Conservation (phyloP, 116 monocot species). For the Papilionanthe hybrid region DNA sequence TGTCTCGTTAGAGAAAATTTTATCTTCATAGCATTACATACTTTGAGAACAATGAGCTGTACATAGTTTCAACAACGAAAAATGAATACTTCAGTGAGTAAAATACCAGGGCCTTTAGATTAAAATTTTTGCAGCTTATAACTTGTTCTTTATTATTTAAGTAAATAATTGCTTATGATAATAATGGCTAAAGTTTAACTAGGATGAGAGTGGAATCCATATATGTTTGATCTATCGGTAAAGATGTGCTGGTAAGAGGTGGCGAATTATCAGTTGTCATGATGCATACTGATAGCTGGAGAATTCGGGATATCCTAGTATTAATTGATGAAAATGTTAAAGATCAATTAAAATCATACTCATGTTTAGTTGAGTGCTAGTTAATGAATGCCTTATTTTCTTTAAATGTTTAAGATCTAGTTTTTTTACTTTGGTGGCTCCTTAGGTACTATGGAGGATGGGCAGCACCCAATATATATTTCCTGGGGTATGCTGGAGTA, state of each 20-base stretch:
- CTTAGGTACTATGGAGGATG: constrained; percentile 95
- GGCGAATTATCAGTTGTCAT: neutral
- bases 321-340: neutral
- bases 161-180: neutral
- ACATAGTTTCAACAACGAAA: neutral
- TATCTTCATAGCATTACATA: neutral
- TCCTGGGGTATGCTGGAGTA: constrained; percentile 80
- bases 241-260: neutral
- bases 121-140: neutral
- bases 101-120: neutral
- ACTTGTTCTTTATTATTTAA: neutral
- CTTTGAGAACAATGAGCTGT: neutral
- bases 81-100: neutral
- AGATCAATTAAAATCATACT: neutral
- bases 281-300: neutral
- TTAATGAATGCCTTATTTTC: neutral
- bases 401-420: neutral
- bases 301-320: neutral
- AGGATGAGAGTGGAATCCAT: neutral
- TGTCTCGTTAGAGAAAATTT: neutral
- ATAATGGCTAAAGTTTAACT: neutral
- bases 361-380: neutral
- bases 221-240: neutral
- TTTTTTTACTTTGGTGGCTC: constrained; percentile 14
- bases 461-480: constrained; percentile 93